Percentiles rank a stretch among this genome's conserved stretches.
phyloP scores from a whole-genome alignment of 345 rosid species.

The Kernera saxatilis region DNA sequence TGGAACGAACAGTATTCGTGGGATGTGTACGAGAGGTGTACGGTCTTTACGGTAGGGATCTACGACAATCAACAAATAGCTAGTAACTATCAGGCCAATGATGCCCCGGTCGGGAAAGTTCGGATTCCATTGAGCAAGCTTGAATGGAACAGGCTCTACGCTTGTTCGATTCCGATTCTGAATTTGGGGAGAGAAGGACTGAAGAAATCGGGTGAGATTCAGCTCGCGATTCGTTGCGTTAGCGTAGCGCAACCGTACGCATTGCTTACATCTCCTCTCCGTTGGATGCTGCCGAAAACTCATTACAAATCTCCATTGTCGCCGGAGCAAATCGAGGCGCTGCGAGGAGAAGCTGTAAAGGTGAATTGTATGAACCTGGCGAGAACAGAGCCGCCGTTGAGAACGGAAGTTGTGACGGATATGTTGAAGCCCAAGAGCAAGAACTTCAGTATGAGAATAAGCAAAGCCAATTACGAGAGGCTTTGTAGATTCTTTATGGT shows the following conservation, averaged over 20 bases:
- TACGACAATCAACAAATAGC: not conserved
- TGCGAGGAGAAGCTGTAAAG: not conserved
- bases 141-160: not conserved
- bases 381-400: constrained; percentile 13
- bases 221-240: not conserved
- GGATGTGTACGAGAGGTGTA: constrained; percentile 4
- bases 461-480: not conserved
- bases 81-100: not conserved
- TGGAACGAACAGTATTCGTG: constrained; percentile 25
- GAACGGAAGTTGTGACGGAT: constrained; percentile 13
- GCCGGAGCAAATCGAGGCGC: not conserved
- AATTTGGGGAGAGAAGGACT: not conserved
- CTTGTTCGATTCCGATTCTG: not conserved
- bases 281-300: constrained; percentile 14
- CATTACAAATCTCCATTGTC: constrained; percentile 18
- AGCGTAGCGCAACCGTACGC: not conserved
- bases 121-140: constrained; percentile 15
- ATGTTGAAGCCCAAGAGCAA: not conserved
- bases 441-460: not conserved
- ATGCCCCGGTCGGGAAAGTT: constrained; percentile 15
- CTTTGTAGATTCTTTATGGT: not conserved
- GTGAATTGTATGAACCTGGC: not conserved
- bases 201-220: constrained; percentile 16
- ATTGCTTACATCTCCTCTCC: not conserved
- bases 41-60: constrained; percentile 10